Conservation (phyloP, 2,329 filamentous ascomycete genomes). For the Aspergillus glaucus region DNA sequence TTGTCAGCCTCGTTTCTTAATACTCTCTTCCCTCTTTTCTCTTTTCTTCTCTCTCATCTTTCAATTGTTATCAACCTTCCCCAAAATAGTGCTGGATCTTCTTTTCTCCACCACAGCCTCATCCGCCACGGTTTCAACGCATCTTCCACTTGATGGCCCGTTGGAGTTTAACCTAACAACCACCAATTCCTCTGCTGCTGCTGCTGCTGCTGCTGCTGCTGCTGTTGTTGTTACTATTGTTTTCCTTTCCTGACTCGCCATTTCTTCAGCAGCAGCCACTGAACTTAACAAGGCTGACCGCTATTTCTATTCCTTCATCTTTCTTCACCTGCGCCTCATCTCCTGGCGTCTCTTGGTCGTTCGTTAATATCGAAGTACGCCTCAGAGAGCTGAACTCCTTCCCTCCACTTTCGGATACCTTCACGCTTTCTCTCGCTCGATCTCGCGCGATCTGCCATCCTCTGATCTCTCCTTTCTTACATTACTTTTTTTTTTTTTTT, state of each 20-base stretch:
- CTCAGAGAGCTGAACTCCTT: conserved; percentile 29
- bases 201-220: background rate
- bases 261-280: background rate
- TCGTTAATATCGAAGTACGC: background rate
- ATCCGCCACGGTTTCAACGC: conserved; percentile 1
- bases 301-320: conserved; percentile 21
- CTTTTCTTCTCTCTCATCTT: background rate
- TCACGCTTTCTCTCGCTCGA: conserved; percentile 10
- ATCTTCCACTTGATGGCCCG: conserved; percentile 3
- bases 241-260: background rate
- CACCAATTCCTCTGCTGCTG: background rate
- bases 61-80: background rate
- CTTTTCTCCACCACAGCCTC: conserved; percentile 2
- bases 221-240: background rate
- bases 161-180: background rate
- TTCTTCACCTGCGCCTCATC: conserved; percentile 4
- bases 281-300: conserved; percentile 13
- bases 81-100: background rate
- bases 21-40: background rate
- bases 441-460: background rate
- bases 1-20: too few relatives aligned
- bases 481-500: background rate
- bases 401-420: background rate
- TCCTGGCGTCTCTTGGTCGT: conserved; percentile 7
- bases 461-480: background rate